Base-by-base conservation (phyloP, 2,329 filamentous ascomycete species). In the Cadophora malorum region DNA sequence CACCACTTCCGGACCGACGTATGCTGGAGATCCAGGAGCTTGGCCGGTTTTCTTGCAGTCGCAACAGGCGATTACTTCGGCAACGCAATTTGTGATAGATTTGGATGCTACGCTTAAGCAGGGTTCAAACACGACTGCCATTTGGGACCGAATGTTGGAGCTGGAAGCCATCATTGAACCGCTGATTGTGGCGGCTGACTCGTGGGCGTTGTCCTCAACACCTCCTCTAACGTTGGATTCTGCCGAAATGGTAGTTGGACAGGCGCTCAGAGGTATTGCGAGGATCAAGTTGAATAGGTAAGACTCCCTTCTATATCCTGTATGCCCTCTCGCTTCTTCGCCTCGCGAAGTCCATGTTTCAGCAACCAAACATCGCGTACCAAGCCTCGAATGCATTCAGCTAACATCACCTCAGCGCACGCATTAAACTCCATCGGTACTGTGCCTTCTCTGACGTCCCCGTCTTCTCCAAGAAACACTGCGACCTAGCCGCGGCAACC, bases 351-450 rank as follows among this genome's bases (percentile, higher is more conserved):
- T 49, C 25, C 33, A 45, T 23, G 21, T 21, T 33, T 8, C 14
- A 56, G 3, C 25, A 25, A 16, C 9, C 19, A 23, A 23, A 21
- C 33, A 38, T 33, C 31, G 23, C 55, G 16, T 58, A 4, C 7
- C 9, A 23, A 14, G 5, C n/a, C 10, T 14, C 3, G 1, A 7
- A 10, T 12, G 16, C 21, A n/a, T 16, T 33, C 28, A 38, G 6
- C 3, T 23, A 25, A 25, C 9, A 23, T 1, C n/a, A 50, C 16
- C 10, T 33, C 28, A 85, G 83, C 73, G 83, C 83, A 12, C 78
- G 83, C 16, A 84, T 85, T 70, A 85, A 85, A 71, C 73, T 85
- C 3, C 83, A 86, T 69, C 80, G 84, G 0, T 85, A 84, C 72
- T 81, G 80, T 69, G 84, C 84, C 9, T 86, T 86, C 73, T 81